Evolutionary conservation across 306 rosid species (phyloP), one percentile per base, ranked within the genome.

Genomic region (Sindora glabra): DNA sequence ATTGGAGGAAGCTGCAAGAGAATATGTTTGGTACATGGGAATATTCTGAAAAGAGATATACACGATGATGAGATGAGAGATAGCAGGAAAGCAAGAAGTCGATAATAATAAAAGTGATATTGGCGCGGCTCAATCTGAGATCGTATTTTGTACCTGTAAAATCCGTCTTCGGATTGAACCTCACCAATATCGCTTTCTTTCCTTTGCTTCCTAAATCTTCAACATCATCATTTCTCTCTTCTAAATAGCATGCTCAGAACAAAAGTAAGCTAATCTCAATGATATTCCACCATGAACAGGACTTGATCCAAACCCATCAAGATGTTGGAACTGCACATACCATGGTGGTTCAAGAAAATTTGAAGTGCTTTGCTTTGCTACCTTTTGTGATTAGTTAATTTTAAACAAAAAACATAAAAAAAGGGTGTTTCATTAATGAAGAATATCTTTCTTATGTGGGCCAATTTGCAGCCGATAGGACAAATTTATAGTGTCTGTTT

Each of bases 41-140:
- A 54, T 56, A 68, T 44, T 56, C 22, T 48, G 4, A 53, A 7
- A 39, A 60, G 61, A 79, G 67, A 65, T 48, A 61, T 57, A n/a
- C n/a, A n/a, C n/a, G n/a, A n/a, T 62, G 55, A 70, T 52, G 48
- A 50, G 53, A 39, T 74, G 54, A 50, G 45, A 71, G 8, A 68
- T 59, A 68, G 69, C 18, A 54, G 76, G 75, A 72, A 77, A 64
- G 65, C 56, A 62, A 53, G 13, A 56, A 15, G 40, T n/a, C 2
- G 37, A 2, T 26, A 18, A 3, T 9, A n/a, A 19, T 50, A 60
- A 84, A 86, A 94, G 97, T 94, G 99, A 94, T 94, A 94, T 94
- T 94, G 99, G 99, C 99, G 99, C 95, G 99, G 99, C 99, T 94
- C 99, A 94, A 94, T 86, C 97, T 50, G 87, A 94, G 91, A 84